A percentile compares a stretch with the other conserved stretches of the same genome.
Conservation (phyloP, 192 early-diverging fungal species). For the Coemansia sp. region DNA sequence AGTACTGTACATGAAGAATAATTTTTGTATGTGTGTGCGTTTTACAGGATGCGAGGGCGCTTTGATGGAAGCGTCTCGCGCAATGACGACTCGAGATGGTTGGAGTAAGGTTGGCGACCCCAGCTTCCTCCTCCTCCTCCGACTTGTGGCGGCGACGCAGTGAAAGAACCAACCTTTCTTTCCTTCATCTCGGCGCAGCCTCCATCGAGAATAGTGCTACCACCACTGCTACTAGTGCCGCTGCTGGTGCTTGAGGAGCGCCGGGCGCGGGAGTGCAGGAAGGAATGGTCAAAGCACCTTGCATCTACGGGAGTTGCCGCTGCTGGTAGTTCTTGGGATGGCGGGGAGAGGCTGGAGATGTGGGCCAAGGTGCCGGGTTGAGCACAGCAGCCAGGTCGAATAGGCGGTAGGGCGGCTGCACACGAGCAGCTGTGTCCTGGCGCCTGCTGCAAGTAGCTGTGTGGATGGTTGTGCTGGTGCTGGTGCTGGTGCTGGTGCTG, state of each 20-base stretch:
- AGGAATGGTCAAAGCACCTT: not conserved
- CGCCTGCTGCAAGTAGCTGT: not conserved
- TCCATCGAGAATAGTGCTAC: slow-evolving; percentile 7
- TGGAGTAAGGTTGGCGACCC: slow-evolving; percentile 5
- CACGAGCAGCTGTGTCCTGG: not conserved
- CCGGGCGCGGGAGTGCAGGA: not conserved
- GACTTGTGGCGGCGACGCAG: not conserved
- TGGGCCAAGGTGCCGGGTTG: slow-evolving; percentile 18
- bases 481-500: not conserved
- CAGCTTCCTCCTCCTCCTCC: not conserved
- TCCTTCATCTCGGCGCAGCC: not conserved
- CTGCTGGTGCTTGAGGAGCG: slow-evolving; percentile 24
- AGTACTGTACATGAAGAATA: not conserved
- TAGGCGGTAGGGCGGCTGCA: slow-evolving; percentile 26
- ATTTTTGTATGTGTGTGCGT: not conserved
- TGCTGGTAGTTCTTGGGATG: slow-evolving; percentile 23
- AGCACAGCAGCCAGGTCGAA: slow-evolving; percentile 39
- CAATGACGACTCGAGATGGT: slow-evolving; percentile 34
- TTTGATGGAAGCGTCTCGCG: slow-evolving; percentile 40
- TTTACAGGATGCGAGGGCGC: slow-evolving; percentile 18
- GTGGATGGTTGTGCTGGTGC: not conserved
- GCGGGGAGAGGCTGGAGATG: slow-evolving; percentile 47
- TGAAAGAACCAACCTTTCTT: no score
- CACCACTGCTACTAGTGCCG: slow-evolving; percentile 13
- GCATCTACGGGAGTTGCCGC: not conserved